Evolutionary conservation across 768 basidiomycete genomes (phyloP), one percentile per base, ranked within the genome.

Genomic region (Phylloporus rhodoxanthus): DNA sequence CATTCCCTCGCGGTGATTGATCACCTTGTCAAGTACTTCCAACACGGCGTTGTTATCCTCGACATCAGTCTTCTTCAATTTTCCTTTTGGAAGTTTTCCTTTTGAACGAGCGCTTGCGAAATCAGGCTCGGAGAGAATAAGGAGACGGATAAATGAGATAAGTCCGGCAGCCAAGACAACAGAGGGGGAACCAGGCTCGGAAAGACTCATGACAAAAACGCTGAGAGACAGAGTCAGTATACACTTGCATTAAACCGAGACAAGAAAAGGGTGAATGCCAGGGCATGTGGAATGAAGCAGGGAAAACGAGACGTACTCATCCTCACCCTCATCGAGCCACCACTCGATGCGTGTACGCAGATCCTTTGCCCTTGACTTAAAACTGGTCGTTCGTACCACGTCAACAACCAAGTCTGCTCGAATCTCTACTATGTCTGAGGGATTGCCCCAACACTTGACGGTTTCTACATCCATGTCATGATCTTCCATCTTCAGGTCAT

Each of bases 271-370:
- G 23, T 19, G 11, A 13, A 45, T 28, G 21, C 2, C 7, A 32
- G 10, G 25, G 6, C 10, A 50, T 52, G 33, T 47, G 36, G 33
- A n/a, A 45, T 9, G 15, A 28, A 37, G 4, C 1, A 33, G 20
- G 17, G 11, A 10, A 32, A 42, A 36, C 40, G 33, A 28, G 26
- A 72, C 83, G 55, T 61, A 93, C 92, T 96, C 93, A 55, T 95
- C 92, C 17, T 86, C 86, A 3, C 85, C 88, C 61, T 85, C 79
- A 54, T 96, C 91, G 11, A 98, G 70, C 89, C 93, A 93, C 84
- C 89, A 96, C 52, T 97, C 90, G 8, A 96, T 84, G 33, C 91
- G 77, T 4, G 57, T 47, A 14, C 7, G 42, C 13, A 48, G 19
- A 36, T 59, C 48, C 6, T 44, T 38, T 34, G 15, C 32, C 30